Evolutionary conservation across 2,329 filamentous ascomycete genomes (phyloP), one percentile per base, ranked within the genome.

Genomic region (Trichophyton schoenleinii): DNA sequence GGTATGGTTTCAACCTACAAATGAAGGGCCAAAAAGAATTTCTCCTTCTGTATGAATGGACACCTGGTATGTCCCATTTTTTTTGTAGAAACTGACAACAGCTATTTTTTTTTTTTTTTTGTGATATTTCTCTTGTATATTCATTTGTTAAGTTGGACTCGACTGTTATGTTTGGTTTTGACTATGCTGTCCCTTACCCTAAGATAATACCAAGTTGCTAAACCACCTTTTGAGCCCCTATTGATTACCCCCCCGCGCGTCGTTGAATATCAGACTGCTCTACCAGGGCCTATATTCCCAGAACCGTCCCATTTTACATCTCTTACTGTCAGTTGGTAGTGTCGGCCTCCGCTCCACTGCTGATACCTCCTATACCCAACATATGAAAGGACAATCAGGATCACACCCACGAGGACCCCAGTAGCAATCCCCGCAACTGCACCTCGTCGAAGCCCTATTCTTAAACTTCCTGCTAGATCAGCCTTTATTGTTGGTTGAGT

Each of bases 401-500:
- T 61, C 18, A 63, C 60, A 4, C 64, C 68, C 7, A 62, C 68
- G 3, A 71, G 66, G 3, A 58, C 63, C 0, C 69, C 69, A n/a
- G 70, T 64, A 1, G 75, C 75, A 28, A 77, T 74, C 7, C 76
- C 76, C 2, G 75, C 76, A 63, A 78, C 77, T 2, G 73, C 74
- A 1, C 75, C 74, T 0, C 70, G 70, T 3, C 74, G 75, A 1
- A 78, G 68, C 11, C 71, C 68, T 44, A 18, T 44, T n/a, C 15
- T 18, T 7, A 18, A 79, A 68, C 78, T 79, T 0, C 76, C 76
- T 8, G 41, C 41, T 20, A 44, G 4, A 44, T 44, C 41, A n/a
- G 41, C 15, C 5, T 44, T 44, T n/a, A 44, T 18, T 44, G 41
- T 44, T 7, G 41, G 41, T 7, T 44, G 41, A 18, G 15, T n/a